These are phyloP conservation scores for Russula virescens DNA, from an alignment of 768 basidiomycete species.

Conservation along the genomic window DNA sequence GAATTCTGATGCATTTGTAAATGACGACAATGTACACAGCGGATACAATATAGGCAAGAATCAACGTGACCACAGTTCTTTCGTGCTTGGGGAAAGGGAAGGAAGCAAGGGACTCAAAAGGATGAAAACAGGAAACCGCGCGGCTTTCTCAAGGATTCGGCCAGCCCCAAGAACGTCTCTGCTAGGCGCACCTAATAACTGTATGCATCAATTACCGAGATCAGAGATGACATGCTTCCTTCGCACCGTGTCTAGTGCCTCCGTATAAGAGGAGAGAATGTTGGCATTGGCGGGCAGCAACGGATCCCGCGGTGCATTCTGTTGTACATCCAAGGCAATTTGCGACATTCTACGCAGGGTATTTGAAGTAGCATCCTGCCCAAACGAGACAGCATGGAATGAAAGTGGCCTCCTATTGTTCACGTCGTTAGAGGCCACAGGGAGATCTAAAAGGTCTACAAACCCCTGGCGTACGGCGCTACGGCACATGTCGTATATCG, in stretches of 20 bases:
- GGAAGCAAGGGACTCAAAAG: background rate
- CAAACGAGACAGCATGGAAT: conserved; percentile 56
- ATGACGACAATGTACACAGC: too few relatives aligned
- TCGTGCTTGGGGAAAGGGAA: too few relatives aligned
- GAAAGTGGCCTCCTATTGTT: conserved; percentile 47
- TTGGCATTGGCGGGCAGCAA: conserved; percentile 12
- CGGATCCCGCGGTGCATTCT: conserved; percentile 39
- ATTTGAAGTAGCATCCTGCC: conserved; percentile 31
- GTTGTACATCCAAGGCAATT: conserved; percentile 45
- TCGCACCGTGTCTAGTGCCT: conserved; percentile 32
- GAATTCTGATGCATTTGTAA: too few relatives aligned
- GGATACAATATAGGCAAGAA: too few relatives aligned
- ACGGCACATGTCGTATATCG: conserved; percentile 40
- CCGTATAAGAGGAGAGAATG: conserved; percentile 36
- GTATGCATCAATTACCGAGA: background rate
- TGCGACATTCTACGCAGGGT: conserved; percentile 46
- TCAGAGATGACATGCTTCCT: too few relatives aligned
- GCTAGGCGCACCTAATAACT: conserved; percentile 45
- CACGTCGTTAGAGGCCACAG: background rate
- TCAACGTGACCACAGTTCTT: too few relatives aligned
- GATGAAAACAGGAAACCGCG: conserved; percentile 38
- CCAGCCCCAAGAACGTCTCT: conserved; percentile 54
- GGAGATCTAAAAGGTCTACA: background rate
- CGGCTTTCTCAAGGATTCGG: conserved; percentile 52
- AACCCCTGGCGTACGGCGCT: conserved; percentile 44